Evolutionary conservation across 2,329 filamentous ascomycete genomes (phyloP), one percentile per base, ranked within the genome.

Genomic region (Madurella mycetomatis): DNA sequence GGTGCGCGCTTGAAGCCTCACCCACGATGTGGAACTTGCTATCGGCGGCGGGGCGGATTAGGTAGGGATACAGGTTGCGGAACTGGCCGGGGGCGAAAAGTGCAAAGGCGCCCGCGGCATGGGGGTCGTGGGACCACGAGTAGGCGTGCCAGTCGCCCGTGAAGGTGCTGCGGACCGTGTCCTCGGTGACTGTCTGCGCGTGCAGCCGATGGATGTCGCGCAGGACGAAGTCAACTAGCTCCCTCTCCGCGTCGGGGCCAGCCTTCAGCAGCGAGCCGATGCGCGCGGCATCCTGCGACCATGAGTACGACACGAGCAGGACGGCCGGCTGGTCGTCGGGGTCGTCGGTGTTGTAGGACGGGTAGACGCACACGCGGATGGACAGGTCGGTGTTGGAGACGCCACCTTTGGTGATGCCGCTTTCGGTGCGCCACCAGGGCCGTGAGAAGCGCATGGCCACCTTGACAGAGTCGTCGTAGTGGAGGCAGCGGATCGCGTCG

Each of bases 11-110:
- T 0, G 66, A 48, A 0, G 71, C 71, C 54, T 75, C 73, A 9
- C 73, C 73, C 5, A 65, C 63, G 9, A 75, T 63, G 16, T 67
- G 57, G 1, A 73, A 61, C 5, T 65, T 65, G 0, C 66, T 60
- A 1, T 65, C 56, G 0, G 65, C 66, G 12, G 63, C 54, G 0
- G 65, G 61, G 5, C 57, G 56, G 17, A 60, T 56, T 15, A 74
- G 62, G 1, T 62, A 48, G 0, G 69, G 69, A 42, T 69, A 73
- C 25, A 72, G 37, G 17, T 68, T 64, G 2, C 60, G 61, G 61
- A 73, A 76, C 51, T 75, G 72, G 0, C 70, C 68, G 0, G 72
- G 71, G 0, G 70, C 68, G 32, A 74, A 76, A 7, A 69, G 62
- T 0, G 72, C 72, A 53, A 74, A 76, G 0, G 72, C 72, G 0